Percentiles rank a stretch among this genome's conserved stretches.
phyloP scores from a whole-genome alignment of 2,329 filamentous ascomycete genomes.

The Fusarium acutatum region DNA sequence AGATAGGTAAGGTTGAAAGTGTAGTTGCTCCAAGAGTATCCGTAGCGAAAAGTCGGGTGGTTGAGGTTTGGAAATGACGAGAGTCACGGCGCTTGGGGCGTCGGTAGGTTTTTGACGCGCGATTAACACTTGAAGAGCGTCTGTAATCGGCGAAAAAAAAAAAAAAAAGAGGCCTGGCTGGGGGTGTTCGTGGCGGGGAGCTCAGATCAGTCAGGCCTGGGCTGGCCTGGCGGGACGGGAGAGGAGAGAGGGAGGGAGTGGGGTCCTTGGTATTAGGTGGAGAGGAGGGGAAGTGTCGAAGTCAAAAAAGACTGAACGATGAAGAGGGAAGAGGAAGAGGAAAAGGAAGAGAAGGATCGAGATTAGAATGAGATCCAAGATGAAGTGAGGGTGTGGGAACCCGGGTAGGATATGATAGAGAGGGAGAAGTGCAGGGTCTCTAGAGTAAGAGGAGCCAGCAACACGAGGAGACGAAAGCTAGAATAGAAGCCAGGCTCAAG shows the following conservation, averaged over 20 bases:
- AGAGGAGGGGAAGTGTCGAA: slow-evolving; percentile 1
- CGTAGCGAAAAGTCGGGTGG: slow-evolving; percentile 2
- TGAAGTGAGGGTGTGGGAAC: slow-evolving; percentile 34
- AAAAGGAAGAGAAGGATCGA: slow-evolving; percentile 31
- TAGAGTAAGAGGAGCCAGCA: background rate
- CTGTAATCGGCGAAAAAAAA: slow-evolving; percentile 37
- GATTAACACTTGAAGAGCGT: slow-evolving; percentile 42
- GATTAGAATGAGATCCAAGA: slow-evolving; percentile 35
- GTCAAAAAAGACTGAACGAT: background rate
- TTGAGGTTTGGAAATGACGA: slow-evolving; percentile 32
- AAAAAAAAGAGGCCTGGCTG: slow-evolving; percentile 34
- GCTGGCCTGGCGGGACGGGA: slow-evolving; percentile 10
- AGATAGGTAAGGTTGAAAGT: background rate
- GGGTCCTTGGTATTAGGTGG: slow-evolving; percentile 5
- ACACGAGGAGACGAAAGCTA: slow-evolving; percentile 27
- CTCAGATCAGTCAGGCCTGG: slow-evolving; percentile 39
- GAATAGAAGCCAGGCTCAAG: slow-evolving; percentile 4
- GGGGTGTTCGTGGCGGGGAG: slow-evolving; percentile 40
- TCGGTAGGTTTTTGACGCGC: slow-evolving; percentile 44
- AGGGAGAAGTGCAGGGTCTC: background rate
- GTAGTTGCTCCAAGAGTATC: background rate
- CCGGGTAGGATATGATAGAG: slow-evolving; percentile 1
- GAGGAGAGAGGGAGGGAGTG: slow-evolving; percentile 15
- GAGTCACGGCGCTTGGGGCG: slow-evolving; percentile 43
- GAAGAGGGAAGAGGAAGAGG: slow-evolving; percentile 6